These are phyloP conservation scores for Posidonia oceanica DNA, from an alignment of 116 monocot species.

Conservation along the genomic window DNA sequence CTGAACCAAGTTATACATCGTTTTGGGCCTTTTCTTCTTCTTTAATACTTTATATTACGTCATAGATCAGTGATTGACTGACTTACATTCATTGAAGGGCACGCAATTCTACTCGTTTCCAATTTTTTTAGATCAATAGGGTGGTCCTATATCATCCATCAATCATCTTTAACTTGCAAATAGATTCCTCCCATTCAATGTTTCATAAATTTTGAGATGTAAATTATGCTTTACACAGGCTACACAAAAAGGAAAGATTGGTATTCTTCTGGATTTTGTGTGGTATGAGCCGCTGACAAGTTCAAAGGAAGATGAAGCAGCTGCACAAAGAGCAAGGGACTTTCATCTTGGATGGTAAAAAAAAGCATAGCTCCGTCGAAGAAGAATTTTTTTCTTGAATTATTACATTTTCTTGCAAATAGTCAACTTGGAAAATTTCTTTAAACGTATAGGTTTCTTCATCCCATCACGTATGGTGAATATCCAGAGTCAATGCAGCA, in stretches of 20 bases:
- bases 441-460: conserved; percentile 58
- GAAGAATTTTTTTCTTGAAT: too few relatives aligned
- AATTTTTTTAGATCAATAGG: too few relatives aligned
- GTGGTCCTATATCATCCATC: too few relatives aligned
- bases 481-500: conserved; percentile 66
- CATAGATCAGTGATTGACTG: too few relatives aligned
- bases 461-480: conserved; percentile 72
- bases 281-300: conserved; percentile 78
- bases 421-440: too few relatives aligned
- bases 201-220: neutral
- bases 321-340: conserved; percentile 81
- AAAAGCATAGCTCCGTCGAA: too few relatives aligned
- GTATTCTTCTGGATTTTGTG: conserved; percentile 76
- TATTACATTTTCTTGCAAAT: too few relatives aligned
- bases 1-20: neutral
- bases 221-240: conserved; percentile 26
- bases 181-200: too few relatives aligned
- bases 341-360: conserved; percentile 87
- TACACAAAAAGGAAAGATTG: conserved; percentile 77
- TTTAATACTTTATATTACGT: neutral
- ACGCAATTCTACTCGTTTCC: too few relatives aligned
- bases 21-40: neutral
- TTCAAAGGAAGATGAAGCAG: conserved; percentile 53
- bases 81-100: too few relatives aligned
- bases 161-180: too few relatives aligned